These are phyloP conservation scores for Talaromyces sp. DNA, from an alignment of 2,329 filamentous ascomycete genomes.

Conservation along the genomic window DNA sequence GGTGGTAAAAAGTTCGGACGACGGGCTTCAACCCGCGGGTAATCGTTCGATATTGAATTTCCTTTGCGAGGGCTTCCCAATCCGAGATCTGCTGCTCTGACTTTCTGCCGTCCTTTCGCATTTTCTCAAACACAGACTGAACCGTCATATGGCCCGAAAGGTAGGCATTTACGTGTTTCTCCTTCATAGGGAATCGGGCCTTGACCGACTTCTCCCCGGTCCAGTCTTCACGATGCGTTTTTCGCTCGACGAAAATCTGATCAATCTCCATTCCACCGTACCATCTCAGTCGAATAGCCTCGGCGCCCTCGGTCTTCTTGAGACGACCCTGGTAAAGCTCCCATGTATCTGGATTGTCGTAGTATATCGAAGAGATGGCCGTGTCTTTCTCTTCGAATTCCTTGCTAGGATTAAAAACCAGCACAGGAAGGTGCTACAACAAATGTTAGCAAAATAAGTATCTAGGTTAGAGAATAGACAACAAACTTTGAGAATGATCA, in stretches of 20 bases:
- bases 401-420: constrained; percentile 96
- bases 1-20: constrained; percentile 94
- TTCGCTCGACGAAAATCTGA: constrained; percentile 94
- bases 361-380: constrained; percentile 98
- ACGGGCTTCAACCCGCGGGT: constrained; percentile 84
- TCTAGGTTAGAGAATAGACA: not conserved
- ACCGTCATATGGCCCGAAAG: constrained; percentile 80
- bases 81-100: constrained; percentile 83
- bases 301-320: constrained; percentile 96
- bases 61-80: constrained; percentile 80
- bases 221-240: constrained; percentile 98
- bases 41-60: constrained; percentile 90
- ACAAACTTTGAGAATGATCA: constrained; percentile 81
- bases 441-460: not conserved
- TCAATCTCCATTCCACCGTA: constrained; percentile 95
- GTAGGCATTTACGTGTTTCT: constrained; percentile 95
- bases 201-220: constrained; percentile 99
- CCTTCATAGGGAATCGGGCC: constrained; percentile 88
- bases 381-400: constrained; percentile 88
- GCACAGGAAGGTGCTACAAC: constrained; percentile 74
- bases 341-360: constrained; percentile 90
- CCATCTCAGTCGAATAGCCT: constrained; percentile 94
- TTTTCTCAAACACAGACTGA: constrained; percentile 90
- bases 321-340: constrained; percentile 89
- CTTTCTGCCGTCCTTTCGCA: constrained; percentile 92